Conservation (phyloP, 495 filamentous ascomycete species). For the Aspergillus conjunctus region DNA sequence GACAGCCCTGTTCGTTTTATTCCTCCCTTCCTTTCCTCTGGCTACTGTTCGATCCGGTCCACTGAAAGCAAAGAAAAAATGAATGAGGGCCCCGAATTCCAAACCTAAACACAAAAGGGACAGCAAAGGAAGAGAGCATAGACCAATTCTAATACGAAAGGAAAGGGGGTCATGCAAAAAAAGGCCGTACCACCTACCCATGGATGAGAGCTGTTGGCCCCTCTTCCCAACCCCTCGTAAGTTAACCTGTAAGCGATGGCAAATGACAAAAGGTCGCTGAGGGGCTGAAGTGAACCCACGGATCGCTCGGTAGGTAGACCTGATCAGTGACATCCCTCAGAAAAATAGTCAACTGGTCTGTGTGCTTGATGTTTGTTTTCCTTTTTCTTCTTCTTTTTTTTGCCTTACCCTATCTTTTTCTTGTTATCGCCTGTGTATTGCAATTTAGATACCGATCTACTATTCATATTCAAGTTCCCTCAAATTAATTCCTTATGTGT, state of each 20-base stretch:
- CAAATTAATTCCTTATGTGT: neutral
- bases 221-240: slow-evolving; percentile 12
- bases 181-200: slow-evolving; percentile 8
- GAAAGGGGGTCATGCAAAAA: neutral
- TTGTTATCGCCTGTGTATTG: neutral
- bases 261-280: slow-evolving; percentile 10
- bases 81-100: neutral
- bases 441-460: slow-evolving; percentile 2
- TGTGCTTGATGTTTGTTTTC: neutral
- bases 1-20: neutral
- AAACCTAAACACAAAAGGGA: neutral
- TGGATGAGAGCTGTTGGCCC: slow-evolving; percentile 21
- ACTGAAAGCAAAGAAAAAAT: neutral
- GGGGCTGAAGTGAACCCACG: slow-evolving; percentile 6
- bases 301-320: slow-evolving; percentile 12
- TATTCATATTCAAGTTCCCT: neutral
- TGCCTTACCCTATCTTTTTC: neutral
- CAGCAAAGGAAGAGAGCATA: neutral
- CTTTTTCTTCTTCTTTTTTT: neutral
- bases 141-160: slow-evolving; percentile 5
- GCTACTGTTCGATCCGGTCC: neutral
- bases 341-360: neutral
- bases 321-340: neutral
- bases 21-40: neutral
- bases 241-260: slow-evolving; percentile 1